Evolutionary conservation across 2,329 filamentous ascomycete species (phyloP).

Genomic region (Sarocladium brachiariae): DNA sequence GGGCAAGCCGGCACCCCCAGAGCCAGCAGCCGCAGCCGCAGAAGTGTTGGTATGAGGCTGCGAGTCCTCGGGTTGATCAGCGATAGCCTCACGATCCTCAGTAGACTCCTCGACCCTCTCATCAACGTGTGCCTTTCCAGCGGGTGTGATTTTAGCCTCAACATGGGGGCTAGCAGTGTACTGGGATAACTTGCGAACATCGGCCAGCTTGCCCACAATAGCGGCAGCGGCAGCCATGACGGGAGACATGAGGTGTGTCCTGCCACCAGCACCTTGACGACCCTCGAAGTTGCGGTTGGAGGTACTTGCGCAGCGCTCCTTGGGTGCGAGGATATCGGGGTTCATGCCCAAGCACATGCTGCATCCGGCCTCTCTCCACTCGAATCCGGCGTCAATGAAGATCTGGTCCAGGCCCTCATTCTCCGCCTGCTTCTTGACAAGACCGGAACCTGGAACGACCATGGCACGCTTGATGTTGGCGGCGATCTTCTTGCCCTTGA

Average conservation of each 20-base stretch:
- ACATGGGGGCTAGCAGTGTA: constrained; percentile 55
- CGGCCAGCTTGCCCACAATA: constrained; percentile 83
- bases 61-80: constrained; percentile 56
- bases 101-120: constrained; percentile 37
- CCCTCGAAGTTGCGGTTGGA: constrained; percentile 98
- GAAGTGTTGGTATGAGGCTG: constrained; percentile 58
- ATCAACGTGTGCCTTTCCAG: constrained; percentile 42
- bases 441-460: constrained; percentile 91
- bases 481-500: constrained; percentile 82
- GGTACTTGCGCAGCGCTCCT: constrained; percentile 90
- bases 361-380: constrained; percentile 97
- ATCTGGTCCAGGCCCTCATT: constrained; percentile 88
- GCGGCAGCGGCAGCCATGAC: constrained; percentile 92
- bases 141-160: constrained; percentile 40
- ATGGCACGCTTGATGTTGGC: constrained; percentile 87
- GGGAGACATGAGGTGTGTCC: constrained; percentile 94
- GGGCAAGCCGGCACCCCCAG: constrained; percentile 55
- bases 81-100: constrained; percentile 44
- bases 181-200: constrained; percentile 73
- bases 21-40: constrained; percentile 27
- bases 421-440: constrained; percentile 90
- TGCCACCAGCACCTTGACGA: constrained; percentile 82
- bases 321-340: constrained; percentile 87
- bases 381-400: constrained; percentile 86
- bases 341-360: constrained; percentile 99